A percentile compares a stretch with the other conserved stretches of the same genome.
phyloP scores from a whole-genome alignment of 225 moss, liverwort and hornwort species.

The Straminergon stramineum region DNA sequence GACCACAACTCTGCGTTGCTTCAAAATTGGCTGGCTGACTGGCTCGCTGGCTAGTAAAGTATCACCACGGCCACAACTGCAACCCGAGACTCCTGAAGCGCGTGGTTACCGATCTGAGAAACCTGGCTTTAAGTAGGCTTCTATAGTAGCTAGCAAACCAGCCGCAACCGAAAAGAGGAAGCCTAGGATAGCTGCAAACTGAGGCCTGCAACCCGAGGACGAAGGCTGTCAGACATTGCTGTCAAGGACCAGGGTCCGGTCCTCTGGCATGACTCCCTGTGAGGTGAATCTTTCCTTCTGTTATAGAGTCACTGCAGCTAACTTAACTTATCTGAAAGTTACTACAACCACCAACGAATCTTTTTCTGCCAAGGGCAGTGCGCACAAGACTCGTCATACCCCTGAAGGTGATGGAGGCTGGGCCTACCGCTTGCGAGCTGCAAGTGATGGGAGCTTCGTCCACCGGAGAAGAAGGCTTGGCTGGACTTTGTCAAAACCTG shows the following conservation, averaged over 20 bases:
- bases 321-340: neutral
- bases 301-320: neutral
- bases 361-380: neutral
- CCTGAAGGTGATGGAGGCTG: neutral
- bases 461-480: too few species aligned
- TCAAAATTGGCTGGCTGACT: neutral
- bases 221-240: neutral
- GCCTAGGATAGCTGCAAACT: neutral
- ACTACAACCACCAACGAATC: neutral
- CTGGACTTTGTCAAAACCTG: neutral
- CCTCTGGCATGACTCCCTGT: neutral
- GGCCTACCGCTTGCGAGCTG: neutral
- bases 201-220: neutral
- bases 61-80: neutral
- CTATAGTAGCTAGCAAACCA: neutral
- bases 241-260: neutral
- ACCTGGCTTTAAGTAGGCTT: neutral
- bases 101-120: neutral
- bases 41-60: neutral
- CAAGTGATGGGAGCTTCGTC: neutral
- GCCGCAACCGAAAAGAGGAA: neutral
- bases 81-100: neutral
- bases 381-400: neutral
- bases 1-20: neutral
- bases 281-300: neutral